Conservation (phyloP, 129 eudicot species). For the Mikania micrantha region DNA sequence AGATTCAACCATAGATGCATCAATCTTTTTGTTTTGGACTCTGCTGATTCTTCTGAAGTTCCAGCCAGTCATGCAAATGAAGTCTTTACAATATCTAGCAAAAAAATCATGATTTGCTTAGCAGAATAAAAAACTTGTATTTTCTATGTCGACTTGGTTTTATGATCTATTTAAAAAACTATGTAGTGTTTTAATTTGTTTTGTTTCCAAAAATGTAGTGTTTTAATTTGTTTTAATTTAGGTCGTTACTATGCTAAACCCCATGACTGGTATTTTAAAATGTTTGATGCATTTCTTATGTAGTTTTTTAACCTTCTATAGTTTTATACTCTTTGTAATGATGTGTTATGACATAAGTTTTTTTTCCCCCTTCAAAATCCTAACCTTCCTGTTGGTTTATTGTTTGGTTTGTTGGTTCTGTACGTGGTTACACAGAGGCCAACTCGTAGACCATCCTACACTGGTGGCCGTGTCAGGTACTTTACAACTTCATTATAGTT, state of each 20-base stretch:
- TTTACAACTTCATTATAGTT: background rate
- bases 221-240: no score
- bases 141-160: conserved; percentile 35
- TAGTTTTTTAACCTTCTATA: background rate
- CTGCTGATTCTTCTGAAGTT: conserved; percentile 91
- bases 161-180: conserved; percentile 40
- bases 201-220: conserved; percentile 35
- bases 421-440: background rate
- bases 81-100: conserved; percentile 65
- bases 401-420: background rate
- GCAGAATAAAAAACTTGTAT: conserved; percentile 59
- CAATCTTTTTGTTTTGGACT: conserved; percentile 88
- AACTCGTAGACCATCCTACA: background rate
- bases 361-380: background rate
- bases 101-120: conserved; percentile 49
- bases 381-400: background rate
- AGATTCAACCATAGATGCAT: conserved; percentile 75
- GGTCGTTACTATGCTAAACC: conserved; percentile 23
- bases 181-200: conserved; percentile 25
- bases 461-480: conserved; percentile 19
- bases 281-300: conserved; percentile 18
- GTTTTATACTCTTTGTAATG: background rate
- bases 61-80: conserved; percentile 70
- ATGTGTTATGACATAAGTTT: background rate
- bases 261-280: conserved; percentile 36